phyloP scores from a whole-genome alignment of 148 eudicot species.

The Limonium bicolor region DNA sequence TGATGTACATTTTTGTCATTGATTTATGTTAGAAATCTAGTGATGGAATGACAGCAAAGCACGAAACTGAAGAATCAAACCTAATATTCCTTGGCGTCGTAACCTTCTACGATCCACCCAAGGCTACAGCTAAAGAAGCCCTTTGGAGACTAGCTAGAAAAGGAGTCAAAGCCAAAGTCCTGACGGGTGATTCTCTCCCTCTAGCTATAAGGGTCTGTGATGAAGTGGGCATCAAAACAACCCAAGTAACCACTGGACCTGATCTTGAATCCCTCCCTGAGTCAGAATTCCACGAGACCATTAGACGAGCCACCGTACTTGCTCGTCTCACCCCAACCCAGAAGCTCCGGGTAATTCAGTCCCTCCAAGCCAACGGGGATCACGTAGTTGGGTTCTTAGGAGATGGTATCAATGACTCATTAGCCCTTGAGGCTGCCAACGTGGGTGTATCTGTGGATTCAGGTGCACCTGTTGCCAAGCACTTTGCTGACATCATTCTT shows the following conservation, averaged over 20 bases:
- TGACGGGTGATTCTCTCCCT: slow-evolving; percentile 33
- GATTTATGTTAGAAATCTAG: no score
- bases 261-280: slow-evolving; percentile 26
- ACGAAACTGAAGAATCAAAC: slow-evolving; percentile 14
- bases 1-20: no score
- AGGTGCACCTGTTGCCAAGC: slow-evolving; percentile 31
- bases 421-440: slow-evolving; percentile 34
- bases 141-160: slow-evolving; percentile 31
- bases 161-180: slow-evolving; percentile 36
- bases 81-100: slow-evolving; percentile 33
- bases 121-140: slow-evolving; percentile 40
- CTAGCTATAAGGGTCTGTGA: slow-evolving; percentile 33
- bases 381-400: slow-evolving; percentile 39
- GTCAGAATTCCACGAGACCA: slow-evolving; percentile 26
- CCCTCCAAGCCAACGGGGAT: slow-evolving; percentile 23
- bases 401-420: slow-evolving; percentile 36
- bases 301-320: slow-evolving; percentile 27
- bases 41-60: slow-evolving; percentile 1
- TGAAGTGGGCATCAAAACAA: slow-evolving; percentile 36
- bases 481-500: slow-evolving; percentile 30
- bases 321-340: slow-evolving; percentile 39
- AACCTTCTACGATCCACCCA: slow-evolving; percentile 35
- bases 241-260: slow-evolving; percentile 26
- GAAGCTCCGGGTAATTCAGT: slow-evolving; percentile 31
- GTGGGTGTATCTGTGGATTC: slow-evolving; percentile 40